phyloP scores from a whole-genome alignment of 106 monocot genomes.

The Allium fistulosum region DNA sequence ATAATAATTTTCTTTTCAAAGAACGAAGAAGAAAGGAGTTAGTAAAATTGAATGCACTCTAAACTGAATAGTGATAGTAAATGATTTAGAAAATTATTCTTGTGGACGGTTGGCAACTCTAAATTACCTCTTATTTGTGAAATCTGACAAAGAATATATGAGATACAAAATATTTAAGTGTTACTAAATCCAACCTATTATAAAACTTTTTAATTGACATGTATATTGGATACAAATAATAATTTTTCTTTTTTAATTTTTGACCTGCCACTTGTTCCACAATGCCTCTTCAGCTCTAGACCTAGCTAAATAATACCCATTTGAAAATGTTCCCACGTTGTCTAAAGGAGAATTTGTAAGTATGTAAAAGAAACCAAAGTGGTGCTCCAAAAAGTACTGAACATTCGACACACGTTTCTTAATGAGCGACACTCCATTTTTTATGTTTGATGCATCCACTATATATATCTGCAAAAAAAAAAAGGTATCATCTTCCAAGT shows the following conservation, averaged over 20 bases:
- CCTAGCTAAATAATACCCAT: conserved; percentile 66
- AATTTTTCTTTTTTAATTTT: background rate
- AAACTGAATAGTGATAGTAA: too few relatives aligned
- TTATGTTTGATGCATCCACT: conserved; percentile 47
- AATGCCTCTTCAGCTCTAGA: conserved; percentile 52
- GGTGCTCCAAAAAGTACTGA: conserved; percentile 96
- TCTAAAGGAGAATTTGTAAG: conserved; percentile 74
- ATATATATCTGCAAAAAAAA: conserved; percentile 66
- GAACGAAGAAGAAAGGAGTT: background rate
- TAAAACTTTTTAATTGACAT: too few relatives aligned
- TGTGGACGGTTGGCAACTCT: too few relatives aligned
- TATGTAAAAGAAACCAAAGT: conserved; percentile 83
- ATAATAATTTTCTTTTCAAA: background rate
- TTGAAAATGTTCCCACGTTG: conserved; percentile 14
- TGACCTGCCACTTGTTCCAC: conserved; percentile 61
- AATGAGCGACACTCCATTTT: conserved; percentile 44
- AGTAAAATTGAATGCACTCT: too few relatives aligned
- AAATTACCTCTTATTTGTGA: too few relatives aligned
- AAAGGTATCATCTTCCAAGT: too few relatives aligned
- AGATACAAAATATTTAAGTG: too few relatives aligned
- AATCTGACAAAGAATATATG: too few relatives aligned
- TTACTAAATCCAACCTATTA: too few relatives aligned
- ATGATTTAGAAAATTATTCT: too few relatives aligned
- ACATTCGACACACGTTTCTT: conserved; percentile 61
- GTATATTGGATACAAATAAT: too few relatives aligned